Evolutionary conservation across 164 flowering plant species (phyloP), one percentile per base, ranked within the genome.

Genomic region (Kalanchoe fedtschenkoi): DNA sequence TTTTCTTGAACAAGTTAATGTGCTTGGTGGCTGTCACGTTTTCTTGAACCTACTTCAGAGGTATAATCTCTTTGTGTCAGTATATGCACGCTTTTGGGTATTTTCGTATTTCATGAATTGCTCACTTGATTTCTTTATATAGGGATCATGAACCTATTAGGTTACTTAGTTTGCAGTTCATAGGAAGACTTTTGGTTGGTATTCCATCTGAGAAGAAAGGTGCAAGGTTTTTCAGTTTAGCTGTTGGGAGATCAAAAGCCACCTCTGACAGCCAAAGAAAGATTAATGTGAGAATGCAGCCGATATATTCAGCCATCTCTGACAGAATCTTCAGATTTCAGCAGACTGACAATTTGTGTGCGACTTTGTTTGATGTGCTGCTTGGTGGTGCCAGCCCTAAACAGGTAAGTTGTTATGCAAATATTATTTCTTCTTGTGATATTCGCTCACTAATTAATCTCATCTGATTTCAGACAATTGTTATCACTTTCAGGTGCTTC

Each of bases 351-450:
- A 66, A 72, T 74, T 75, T 95, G 51, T 84, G 87, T 77, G 99
- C 96, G 4, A 78, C 96, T 30, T 73, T 95, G 69, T 95, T 95
- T 80, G 99, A 95, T 79, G 96, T 83, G 62, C 99, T 95, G 69
- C 97, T 95, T 71, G 99, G 99, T 69, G 97, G 99, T 69, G 97
- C 99, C 66, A 95, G 99, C 68, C 96, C 99, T 55, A 95, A 86
- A 77, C 99, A 95, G 99, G 99, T 95, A 11, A n/a, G 17, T 24
- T 13, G 26, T 26, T 51, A 30, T 24, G 56, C n/a, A n/a, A 51
- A 11, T 51, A 51, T 51, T 9, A 4, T 51, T 17, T 6, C 3
- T 13, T 41, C 28, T n/a, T 34, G 39, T 6, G 32, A 28, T 26
- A 11, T 29, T 51, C 59, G 61, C 26, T 46, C 16, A 32, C 33